A percentile compares a stretch with the other conserved stretches of the same genome.
Conservation (phyloP, 2,329 filamentous ascomycete species). For the Ciborinia camelliae region DNA sequence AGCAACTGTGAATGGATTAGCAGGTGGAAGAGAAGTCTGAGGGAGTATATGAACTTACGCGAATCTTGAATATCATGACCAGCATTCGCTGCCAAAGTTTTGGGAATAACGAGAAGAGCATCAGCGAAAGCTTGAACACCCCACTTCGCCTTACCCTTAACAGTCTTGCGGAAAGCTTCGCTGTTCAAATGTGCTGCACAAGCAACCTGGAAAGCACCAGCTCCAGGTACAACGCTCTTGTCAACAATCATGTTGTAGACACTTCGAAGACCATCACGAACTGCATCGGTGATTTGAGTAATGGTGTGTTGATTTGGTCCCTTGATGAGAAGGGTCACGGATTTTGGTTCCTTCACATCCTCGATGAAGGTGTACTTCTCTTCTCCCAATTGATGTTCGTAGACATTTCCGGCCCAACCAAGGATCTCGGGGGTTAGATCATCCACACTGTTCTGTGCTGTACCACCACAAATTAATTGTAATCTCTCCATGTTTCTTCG, state of each 20-base stretch:
- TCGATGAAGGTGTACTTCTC: slow-evolving; percentile 99
- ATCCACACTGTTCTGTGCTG: slow-evolving; percentile 93
- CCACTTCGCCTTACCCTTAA: slow-evolving; percentile 98
- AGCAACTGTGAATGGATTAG: slow-evolving; percentile 58
- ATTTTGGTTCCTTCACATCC: slow-evolving; percentile 98
- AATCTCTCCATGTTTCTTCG: slow-evolving; percentile 98
- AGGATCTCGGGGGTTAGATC: slow-evolving; percentile 84
- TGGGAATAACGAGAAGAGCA: slow-evolving; percentile 90
- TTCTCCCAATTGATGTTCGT: slow-evolving; percentile 95
- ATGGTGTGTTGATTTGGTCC: slow-evolving; percentile 97
- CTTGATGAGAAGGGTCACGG: slow-evolving; percentile 96
- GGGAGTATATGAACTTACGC: slow-evolving; percentile 53
- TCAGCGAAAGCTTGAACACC: slow-evolving; percentile 94
- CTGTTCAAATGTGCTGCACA: slow-evolving; percentile 84
- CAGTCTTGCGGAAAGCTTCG: slow-evolving; percentile 79
- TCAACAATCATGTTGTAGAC: slow-evolving; percentile 99
- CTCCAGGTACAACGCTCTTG: slow-evolving; percentile 88
- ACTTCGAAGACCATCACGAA: slow-evolving; percentile 88
- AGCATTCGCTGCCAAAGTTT: slow-evolving; percentile 93
- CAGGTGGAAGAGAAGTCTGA: neutral
- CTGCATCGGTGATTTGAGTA: slow-evolving; percentile 92
- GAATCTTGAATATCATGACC: slow-evolving; percentile 97
- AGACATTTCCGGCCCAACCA: slow-evolving; percentile 93
- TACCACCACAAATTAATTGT: slow-evolving; percentile 89
- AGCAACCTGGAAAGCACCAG: slow-evolving; percentile 92